A percentile compares a stretch with the other conserved stretches of the same genome.
Conservation (phyloP, 345 rosid genomes). For the Carallia pectinifolia region DNA sequence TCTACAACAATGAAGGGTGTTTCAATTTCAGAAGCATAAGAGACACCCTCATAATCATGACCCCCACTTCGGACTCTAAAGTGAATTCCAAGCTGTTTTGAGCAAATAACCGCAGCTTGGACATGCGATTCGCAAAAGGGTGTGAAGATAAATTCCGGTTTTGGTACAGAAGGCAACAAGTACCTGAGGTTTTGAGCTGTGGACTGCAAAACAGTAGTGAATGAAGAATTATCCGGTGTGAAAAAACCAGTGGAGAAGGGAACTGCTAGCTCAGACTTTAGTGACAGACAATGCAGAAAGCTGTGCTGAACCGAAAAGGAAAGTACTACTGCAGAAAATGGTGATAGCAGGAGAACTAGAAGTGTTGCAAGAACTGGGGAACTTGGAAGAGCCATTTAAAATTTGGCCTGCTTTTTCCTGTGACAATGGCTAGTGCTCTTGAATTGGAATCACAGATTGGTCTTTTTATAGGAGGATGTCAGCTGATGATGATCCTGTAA, state of each 20-base stretch:
- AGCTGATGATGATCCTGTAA: too few species aligned
- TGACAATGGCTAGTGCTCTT: background rate
- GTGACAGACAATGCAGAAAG: slow-evolving; percentile 42
- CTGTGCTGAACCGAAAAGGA: slow-evolving; percentile 29
- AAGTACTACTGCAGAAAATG: slow-evolving; percentile 4
- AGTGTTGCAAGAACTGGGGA: slow-evolving; percentile 15
- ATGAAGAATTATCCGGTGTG: slow-evolving; percentile 37
- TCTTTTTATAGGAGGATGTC: background rate
- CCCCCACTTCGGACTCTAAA: slow-evolving; percentile 23
- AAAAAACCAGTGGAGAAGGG: slow-evolving; percentile 36
- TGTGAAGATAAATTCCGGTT: slow-evolving; percentile 4
- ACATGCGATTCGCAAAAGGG: slow-evolving; percentile 5
- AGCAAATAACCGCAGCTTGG: slow-evolving; percentile 19
- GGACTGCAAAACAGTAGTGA: slow-evolving; percentile 17
- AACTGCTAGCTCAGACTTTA: slow-evolving; percentile 27
- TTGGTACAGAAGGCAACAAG: slow-evolving; percentile 9
- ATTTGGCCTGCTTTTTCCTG: background rate
- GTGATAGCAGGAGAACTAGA: slow-evolving; percentile 19
- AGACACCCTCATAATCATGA: slow-evolving; percentile 15
- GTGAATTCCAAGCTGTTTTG: slow-evolving; percentile 13
- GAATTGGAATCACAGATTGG: background rate
- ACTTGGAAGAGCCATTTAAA: slow-evolving; percentile 22
- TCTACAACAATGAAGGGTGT: slow-evolving; percentile 55
- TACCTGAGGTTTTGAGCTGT: slow-evolving; percentile 10
- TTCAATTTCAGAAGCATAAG: slow-evolving; percentile 20